phyloP scores from a whole-genome alignment of 2,329 filamentous ascomycete species.

The Arthrobotrys pseudoclavata region DNA sequence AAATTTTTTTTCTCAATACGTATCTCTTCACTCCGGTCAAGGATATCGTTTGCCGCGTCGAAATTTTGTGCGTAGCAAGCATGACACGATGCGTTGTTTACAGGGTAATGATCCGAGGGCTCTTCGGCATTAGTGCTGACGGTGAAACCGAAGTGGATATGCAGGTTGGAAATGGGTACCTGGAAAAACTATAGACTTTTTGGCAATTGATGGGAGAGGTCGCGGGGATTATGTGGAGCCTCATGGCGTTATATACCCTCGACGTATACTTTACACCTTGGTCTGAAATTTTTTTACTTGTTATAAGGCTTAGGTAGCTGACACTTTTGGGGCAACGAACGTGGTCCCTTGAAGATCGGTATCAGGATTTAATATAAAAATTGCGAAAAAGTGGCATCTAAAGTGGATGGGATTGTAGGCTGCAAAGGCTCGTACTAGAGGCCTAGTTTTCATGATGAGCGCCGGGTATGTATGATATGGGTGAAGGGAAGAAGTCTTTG shows the following conservation, averaged over 20 bases:
- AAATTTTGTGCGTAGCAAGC: conserved; percentile 13
- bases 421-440: not conserved
- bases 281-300: not conserved
- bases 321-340: too few relatives aligned
- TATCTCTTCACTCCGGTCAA: not conserved
- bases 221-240: conserved; percentile 4
- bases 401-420: not conserved
- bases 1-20: not conserved
- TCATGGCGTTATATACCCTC: not conserved
- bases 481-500: not conserved
- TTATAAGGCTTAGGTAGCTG: not conserved
- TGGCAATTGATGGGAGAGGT: conserved; percentile 26
- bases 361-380: conserved; percentile 20
- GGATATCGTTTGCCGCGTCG: conserved; percentile 18
- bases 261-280: not conserved
- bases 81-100: conserved; percentile 34
- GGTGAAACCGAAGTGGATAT: conserved; percentile 39
- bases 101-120: conserved; percentile 18
- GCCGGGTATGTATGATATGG: not conserved
- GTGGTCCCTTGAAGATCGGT: conserved; percentile 9
- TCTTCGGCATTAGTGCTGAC: conserved; percentile 50
- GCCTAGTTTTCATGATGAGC: not conserved
- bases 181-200: not conserved
- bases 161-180: conserved; percentile 22
- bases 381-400: conserved; percentile 7